Conservation (phyloP, 257 asterid species). For the Thymus mandschuricus region DNA sequence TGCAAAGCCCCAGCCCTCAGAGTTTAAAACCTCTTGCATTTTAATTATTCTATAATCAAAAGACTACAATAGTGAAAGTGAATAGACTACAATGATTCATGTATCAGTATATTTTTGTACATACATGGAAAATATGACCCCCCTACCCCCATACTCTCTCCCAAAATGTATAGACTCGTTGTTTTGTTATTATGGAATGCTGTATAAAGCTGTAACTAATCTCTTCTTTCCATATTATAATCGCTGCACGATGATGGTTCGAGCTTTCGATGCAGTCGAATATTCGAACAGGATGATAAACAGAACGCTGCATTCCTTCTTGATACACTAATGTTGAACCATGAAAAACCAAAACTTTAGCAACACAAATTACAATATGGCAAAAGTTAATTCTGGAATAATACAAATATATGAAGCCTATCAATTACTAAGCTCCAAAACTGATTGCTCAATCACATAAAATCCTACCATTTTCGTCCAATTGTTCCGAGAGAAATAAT, state of each 20-base stretch:
- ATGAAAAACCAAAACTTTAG: background rate
- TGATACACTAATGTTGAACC: no score
- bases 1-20: conserved; percentile 70
- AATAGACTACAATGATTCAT: conserved; percentile 16
- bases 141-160: conserved; percentile 1
- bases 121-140: conserved; percentile 48
- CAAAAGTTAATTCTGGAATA: background rate
- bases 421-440: conserved; percentile 22
- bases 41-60: conserved; percentile 37
- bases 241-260: no score
- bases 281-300: no score
- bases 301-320: no score
- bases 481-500: background rate
- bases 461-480: background rate
- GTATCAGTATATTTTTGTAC: conserved; percentile 57
- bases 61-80: background rate
- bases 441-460: background rate
- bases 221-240: no score
- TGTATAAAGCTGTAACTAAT: no score
- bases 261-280: no score
- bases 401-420: background rate
- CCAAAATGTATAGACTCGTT: conserved; percentile 52
- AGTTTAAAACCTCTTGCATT: conserved; percentile 27
- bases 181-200: conserved; percentile 17
- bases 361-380: conserved; percentile 9